phyloP scores from a whole-genome alignment of 2,329 filamentous ascomycete genomes.

The Pseudomassariella vexata region DNA sequence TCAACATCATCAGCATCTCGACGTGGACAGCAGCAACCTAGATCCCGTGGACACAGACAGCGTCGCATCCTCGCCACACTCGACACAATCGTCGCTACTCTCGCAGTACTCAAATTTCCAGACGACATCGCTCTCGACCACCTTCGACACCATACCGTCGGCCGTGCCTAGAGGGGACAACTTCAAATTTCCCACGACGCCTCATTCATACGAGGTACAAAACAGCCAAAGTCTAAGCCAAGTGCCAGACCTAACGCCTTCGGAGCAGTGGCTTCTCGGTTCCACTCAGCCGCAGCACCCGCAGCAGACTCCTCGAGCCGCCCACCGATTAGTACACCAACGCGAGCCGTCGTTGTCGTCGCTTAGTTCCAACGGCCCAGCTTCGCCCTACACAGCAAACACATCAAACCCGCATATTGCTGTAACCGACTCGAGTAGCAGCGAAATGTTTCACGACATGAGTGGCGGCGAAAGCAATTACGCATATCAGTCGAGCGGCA shows the following conservation, averaged over 20 bases:
- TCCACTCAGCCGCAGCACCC: constrained; percentile 18
- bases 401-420: constrained; percentile 55
- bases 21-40: constrained; percentile 11
- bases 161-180: constrained; percentile 9
- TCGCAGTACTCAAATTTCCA: constrained; percentile 10
- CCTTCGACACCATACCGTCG: constrained; percentile 27
- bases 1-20: constrained; percentile 13
- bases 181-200: constrained; percentile 15
- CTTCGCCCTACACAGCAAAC: constrained; percentile 51
- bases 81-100: constrained; percentile 25
- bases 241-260: constrained; percentile 25
- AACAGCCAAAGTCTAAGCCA: constrained; percentile 18
- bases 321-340: constrained; percentile 40
- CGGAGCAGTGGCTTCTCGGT: constrained; percentile 20
- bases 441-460: constrained; percentile 41
- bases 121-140: constrained; percentile 3
- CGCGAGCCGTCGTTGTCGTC: constrained; percentile 58
- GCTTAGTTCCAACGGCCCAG: constrained; percentile 52
- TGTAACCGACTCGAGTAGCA: constrained; percentile 39
- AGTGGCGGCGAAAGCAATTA: constrained; percentile 29
- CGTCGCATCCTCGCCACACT: constrained; percentile 19
- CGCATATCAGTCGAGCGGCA: constrained; percentile 43
- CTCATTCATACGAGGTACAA: constrained; percentile 12
- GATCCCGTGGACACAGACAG: constrained; percentile 13
- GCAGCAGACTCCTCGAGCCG: constrained; percentile 19